Percentiles rank a stretch among this genome's conserved stretches.
phyloP scores from a whole-genome alignment of 2,329 filamentous ascomycete species.

The Chrysoporthe puriensis region DNA sequence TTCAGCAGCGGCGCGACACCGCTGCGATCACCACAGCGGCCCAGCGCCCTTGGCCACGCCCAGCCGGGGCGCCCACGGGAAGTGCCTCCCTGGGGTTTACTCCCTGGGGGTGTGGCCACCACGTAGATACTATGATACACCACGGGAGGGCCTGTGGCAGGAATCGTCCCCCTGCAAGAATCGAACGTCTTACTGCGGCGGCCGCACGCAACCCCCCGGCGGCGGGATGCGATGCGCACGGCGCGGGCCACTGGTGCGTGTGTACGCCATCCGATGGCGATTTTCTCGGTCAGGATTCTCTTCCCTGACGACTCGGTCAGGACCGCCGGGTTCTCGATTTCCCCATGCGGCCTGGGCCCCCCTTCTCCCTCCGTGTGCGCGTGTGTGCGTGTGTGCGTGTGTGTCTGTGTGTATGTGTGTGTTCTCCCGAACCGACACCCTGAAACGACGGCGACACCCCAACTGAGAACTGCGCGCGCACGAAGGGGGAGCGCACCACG shows the following conservation, averaged over 20 bases:
- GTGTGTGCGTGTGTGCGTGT: too few relatives aligned
- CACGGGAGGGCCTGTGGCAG: neutral
- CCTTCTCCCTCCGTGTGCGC: too few relatives aligned
- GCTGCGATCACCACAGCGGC: too few relatives aligned
- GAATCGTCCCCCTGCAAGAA: neutral
- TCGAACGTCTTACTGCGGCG: slow-evolving; percentile 3
- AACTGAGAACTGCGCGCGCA: neutral
- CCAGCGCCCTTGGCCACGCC: too few relatives aligned
- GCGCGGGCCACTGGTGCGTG: slow-evolving; percentile 21
- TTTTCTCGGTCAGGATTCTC: slow-evolving; percentile 10
- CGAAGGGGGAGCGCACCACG: neutral
- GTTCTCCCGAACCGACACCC: neutral
- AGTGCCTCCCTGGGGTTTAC: neutral
- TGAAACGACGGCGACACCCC: slow-evolving; percentile 1
- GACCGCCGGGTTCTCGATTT: neutral
- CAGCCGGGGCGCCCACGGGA: slow-evolving; percentile 7
- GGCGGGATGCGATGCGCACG: slow-evolving; percentile 10
- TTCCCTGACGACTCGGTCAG: neutral
- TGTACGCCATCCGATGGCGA: neutral
- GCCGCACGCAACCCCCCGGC: slow-evolving; percentile 10
- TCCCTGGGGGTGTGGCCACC: too few relatives aligned
- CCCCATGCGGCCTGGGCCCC: too few relatives aligned
- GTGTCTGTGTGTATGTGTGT: too few relatives aligned
- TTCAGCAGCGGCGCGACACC: neutral
- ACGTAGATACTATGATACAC: too few relatives aligned